Conservation (phyloP, 2,329 filamentous ascomycete species). For the Fonsecaea pugnacius region DNA sequence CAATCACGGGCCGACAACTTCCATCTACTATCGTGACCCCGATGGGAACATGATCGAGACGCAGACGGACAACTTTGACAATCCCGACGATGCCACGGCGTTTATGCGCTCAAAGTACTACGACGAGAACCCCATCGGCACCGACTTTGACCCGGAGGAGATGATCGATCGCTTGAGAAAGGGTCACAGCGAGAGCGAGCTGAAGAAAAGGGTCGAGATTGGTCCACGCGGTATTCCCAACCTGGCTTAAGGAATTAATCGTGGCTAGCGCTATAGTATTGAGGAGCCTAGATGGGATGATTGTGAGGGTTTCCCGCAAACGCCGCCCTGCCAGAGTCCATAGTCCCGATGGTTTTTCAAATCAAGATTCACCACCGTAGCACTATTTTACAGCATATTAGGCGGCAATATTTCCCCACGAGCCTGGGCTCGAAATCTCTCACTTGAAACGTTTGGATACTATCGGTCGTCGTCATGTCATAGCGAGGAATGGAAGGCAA, state of each 20-base stretch:
- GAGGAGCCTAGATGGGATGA: too few species aligned
- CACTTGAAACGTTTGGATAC: too few species aligned
- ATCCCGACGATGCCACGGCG: background rate
- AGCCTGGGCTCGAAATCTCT: too few species aligned
- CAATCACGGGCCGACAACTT: conserved; percentile 55
- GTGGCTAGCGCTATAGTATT: background rate
- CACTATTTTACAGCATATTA: too few species aligned
- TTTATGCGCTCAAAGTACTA: conserved; percentile 10
- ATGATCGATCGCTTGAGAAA: conserved; percentile 1
- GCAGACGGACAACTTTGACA: conserved; percentile 50
- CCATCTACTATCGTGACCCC: conserved; percentile 56
- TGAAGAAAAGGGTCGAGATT: conserved; percentile 4
- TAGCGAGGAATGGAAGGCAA: too few species aligned
- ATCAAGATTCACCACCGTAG: too few species aligned
- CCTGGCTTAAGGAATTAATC: background rate
- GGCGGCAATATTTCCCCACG: too few species aligned
- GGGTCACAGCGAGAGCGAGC: background rate
- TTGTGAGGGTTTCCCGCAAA: too few species aligned
- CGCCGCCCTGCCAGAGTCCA: too few species aligned
- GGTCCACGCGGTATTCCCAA: background rate
- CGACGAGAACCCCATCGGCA: conserved; percentile 12
- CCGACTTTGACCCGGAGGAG: conserved; percentile 15
- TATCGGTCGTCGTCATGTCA: too few species aligned
- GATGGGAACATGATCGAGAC: conserved; percentile 56
- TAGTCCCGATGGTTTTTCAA: too few species aligned